These are phyloP conservation scores for Leccinum subgranulosum DNA, from an alignment of 768 basidiomycete species.

Conservation along the genomic window DNA sequence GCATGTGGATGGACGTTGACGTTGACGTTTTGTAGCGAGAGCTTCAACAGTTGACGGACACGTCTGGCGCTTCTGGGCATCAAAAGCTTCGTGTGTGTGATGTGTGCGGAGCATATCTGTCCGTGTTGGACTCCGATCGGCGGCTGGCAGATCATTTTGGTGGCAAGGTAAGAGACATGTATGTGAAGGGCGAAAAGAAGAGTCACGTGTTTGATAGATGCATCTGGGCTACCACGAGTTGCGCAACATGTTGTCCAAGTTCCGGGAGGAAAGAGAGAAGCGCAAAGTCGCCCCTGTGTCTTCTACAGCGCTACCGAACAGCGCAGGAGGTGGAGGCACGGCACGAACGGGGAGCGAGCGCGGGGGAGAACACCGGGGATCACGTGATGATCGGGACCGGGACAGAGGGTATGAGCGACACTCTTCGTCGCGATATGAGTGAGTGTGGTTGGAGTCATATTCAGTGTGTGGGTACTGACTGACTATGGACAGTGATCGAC, in stretches of 20 bases:
- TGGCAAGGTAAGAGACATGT: constrained; percentile 85
- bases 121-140: constrained; percentile 96
- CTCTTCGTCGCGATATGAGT: constrained; percentile 66
- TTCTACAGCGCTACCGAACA: constrained; percentile 33
- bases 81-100: constrained; percentile 99
- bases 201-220: constrained; percentile 63
- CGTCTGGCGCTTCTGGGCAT: constrained; percentile 98
- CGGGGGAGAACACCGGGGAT: constrained; percentile 51
- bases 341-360: constrained; percentile 43
- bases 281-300: constrained; percentile 58
- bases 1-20: neutral
- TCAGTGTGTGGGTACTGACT: constrained; percentile 14
- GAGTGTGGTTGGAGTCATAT: constrained; percentile 33
- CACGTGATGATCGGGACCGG: constrained; percentile 65
- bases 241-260: constrained; percentile 87
- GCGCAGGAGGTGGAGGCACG: constrained; percentile 36
- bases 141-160: constrained; percentile 99
- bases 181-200: constrained; percentile 23
- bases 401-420: constrained; percentile 70
- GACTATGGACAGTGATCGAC: constrained; percentile 52
- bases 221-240: constrained; percentile 98
- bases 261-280: constrained; percentile 88
- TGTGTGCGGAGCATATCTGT: constrained; percentile 99
- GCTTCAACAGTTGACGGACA: constrained; percentile 93
- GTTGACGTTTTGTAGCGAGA: constrained; percentile 59